These are phyloP conservation scores for Jamesozyma spencerorum DNA, from an alignment of 805 yeast species.

Conservation along the genomic window DNA sequence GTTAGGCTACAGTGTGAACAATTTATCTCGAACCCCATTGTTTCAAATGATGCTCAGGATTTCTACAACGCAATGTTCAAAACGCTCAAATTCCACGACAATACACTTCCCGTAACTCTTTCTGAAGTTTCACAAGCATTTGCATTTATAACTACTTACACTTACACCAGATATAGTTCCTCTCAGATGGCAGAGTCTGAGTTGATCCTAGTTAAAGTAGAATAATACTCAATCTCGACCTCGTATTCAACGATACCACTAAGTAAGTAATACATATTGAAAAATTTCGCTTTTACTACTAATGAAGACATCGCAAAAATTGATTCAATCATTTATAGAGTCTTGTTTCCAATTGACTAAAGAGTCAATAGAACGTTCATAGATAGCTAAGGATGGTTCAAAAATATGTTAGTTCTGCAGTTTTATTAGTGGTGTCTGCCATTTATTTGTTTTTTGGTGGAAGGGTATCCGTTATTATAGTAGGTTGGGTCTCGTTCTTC, in stretches of 20 bases:
- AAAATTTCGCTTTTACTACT: too few species aligned
- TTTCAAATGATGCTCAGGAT: slow-evolving; percentile 4
- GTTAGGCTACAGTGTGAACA: slow-evolving; percentile 7
- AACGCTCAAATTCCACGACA: neutral
- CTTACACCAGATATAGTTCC: neutral
- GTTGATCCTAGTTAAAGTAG: neutral
- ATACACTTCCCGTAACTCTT: neutral
- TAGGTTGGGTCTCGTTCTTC: slow-evolving; percentile 20
- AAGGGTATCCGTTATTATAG: slow-evolving; percentile 29
- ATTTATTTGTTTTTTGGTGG: slow-evolving; percentile 29
- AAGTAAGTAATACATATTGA: too few species aligned
- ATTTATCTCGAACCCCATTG: neutral
- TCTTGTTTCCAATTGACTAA: too few species aligned
- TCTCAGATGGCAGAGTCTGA: neutral
- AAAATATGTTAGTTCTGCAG: slow-evolving; percentile 2
- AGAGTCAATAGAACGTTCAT: neutral
- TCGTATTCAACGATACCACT: too few species aligned
- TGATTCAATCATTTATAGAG: too few species aligned
- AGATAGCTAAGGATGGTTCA: slow-evolving; percentile 4
- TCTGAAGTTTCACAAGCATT: neutral
- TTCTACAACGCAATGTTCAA: slow-evolving; percentile 10
- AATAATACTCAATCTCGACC: neutral
- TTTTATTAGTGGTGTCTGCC: slow-evolving; percentile 6
- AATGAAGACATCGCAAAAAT: too few species aligned
- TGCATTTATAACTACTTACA: neutral